A percentile compares a stretch with the other conserved stretches of the same genome.
phyloP scores from a whole-genome alignment of 2,329 filamentous ascomycete species.

The Stachybotrys elegans region DNA sequence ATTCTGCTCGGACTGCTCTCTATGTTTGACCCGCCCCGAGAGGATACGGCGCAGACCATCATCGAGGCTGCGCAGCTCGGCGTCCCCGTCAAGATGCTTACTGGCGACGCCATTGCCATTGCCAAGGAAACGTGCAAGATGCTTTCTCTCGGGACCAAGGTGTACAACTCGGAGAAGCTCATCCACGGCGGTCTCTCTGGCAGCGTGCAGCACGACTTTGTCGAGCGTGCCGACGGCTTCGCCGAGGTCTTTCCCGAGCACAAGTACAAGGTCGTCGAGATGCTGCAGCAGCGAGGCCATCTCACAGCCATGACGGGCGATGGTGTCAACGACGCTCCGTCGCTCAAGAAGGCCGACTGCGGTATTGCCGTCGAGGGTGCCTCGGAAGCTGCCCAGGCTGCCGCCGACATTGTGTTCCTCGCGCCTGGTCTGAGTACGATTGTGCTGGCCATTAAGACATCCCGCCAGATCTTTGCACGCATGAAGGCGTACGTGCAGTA shows the following conservation, averaged over 20 bases:
- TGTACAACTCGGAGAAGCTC: slow-evolving; percentile 89
- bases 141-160: slow-evolving; percentile 85
- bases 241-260: slow-evolving; percentile 93
- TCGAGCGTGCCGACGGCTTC: slow-evolving; percentile 91
- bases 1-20: slow-evolving; percentile 94
- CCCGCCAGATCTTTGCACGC: slow-evolving; percentile 90
- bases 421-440: slow-evolving; percentile 87
- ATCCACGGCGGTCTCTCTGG: slow-evolving; percentile 89
- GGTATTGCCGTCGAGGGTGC: slow-evolving; percentile 92
- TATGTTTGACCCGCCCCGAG: slow-evolving; percentile 83
- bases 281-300: slow-evolving; percentile 88
- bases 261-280: slow-evolving; percentile 93
- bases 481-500: slow-evolving; percentile 97
- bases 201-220: slow-evolving; percentile 91
- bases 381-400: slow-evolving; percentile 84
- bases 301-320: slow-evolving; percentile 95
- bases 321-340: slow-evolving; percentile 90
- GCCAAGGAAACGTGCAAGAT: slow-evolving; percentile 87
- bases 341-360: slow-evolving; percentile 91
- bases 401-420: slow-evolving; percentile 91
- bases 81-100: slow-evolving; percentile 93
- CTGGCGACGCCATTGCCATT: slow-evolving; percentile 89
- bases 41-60: slow-evolving; percentile 87
- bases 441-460: slow-evolving; percentile 88
- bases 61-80: slow-evolving; percentile 83